phyloP scores from a whole-genome alignment of 2,329 filamentous ascomycete species.

The Ceratocystis harringtonii region DNA sequence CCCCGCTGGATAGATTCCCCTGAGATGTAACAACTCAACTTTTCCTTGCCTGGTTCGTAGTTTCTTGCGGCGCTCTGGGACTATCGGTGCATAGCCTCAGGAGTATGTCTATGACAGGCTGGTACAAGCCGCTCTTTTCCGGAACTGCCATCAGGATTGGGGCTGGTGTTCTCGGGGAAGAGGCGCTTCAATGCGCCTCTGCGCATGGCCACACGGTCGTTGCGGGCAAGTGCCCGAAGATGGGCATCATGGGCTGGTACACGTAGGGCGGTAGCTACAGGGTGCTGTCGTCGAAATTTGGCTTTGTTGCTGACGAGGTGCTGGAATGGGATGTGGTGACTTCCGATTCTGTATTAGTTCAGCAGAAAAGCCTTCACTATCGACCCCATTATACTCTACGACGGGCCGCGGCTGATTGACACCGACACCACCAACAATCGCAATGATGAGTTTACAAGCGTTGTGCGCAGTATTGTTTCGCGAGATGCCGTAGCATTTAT shows the following conservation, averaged over 20 bases:
- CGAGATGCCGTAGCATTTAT: slow-evolving; percentile 25
- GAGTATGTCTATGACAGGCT: slow-evolving; percentile 21
- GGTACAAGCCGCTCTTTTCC: slow-evolving; percentile 22
- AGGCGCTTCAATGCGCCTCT: slow-evolving; percentile 37
- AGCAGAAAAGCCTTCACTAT: slow-evolving; percentile 34
- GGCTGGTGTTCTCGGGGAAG: slow-evolving; percentile 37
- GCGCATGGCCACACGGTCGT: slow-evolving; percentile 34
- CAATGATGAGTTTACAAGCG: slow-evolving; percentile 22
- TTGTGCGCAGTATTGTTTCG: slow-evolving; percentile 24
- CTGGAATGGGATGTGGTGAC: slow-evolving; percentile 43
- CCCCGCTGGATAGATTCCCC: background rate
- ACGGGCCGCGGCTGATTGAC: slow-evolving; percentile 32
- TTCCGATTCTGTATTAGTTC: slow-evolving; percentile 33
- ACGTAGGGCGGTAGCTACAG: slow-evolving; percentile 46
- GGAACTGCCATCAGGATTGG: slow-evolving; percentile 40
- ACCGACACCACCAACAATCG: slow-evolving; percentile 25
- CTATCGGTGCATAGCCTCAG: slow-evolving; percentile 29
- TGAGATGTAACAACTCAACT: slow-evolving; percentile 22
- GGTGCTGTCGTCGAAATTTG: slow-evolving; percentile 37
- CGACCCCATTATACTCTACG: slow-evolving; percentile 32
- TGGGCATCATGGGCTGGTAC: slow-evolving; percentile 45
- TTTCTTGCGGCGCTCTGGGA: slow-evolving; percentile 26
- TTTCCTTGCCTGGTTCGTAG: slow-evolving; percentile 7
- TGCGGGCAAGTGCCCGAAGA: slow-evolving; percentile 39
- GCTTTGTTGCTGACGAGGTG: slow-evolving; percentile 44